Evolutionary conservation across 176 grass and related monocot species (phyloP).

Genomic region (Triticum aestivum): DNA sequence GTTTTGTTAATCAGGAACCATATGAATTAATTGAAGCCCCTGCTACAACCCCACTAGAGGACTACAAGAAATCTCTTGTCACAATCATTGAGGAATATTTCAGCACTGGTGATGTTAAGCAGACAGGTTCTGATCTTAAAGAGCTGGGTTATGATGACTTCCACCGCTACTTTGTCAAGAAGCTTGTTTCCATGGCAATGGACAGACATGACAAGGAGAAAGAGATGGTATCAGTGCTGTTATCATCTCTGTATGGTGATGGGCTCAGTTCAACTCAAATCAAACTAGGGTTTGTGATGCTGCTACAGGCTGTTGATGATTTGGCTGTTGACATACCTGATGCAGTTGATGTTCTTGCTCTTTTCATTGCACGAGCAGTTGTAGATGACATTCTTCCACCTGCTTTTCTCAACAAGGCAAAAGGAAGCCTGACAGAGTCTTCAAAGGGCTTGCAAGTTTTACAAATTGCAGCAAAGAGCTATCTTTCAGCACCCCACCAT

Average conservation of each 20-base stretch:
- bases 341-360: constrained; percentile 74
- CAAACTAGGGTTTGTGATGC: constrained; percentile 80
- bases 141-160: constrained; percentile 73
- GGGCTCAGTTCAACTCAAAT: constrained; percentile 76
- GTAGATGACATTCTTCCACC: constrained; percentile 95
- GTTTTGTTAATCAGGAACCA: constrained; percentile 67
- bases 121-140: constrained; percentile 77
- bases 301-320: constrained; percentile 86
- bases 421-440: constrained; percentile 58
- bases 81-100: constrained; percentile 88
- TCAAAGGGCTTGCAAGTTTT: constrained; percentile 80
- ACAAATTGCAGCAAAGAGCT: constrained; percentile 91
- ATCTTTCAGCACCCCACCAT: constrained; percentile 95
- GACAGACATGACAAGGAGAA: constrained; percentile 96
- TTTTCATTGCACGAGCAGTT: constrained; percentile 90
- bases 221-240: constrained; percentile 87
- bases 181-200: constrained; percentile 92
- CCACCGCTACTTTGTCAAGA: constrained; percentile 88
- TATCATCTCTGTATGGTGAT: constrained; percentile 76
- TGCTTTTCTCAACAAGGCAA: constrained; percentile 70
- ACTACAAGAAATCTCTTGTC: constrained; percentile 77
- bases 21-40: constrained; percentile 79
- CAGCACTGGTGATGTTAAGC: constrained; percentile 75
- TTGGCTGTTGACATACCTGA: constrained; percentile 85
- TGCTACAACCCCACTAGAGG: constrained; percentile 70